Evolutionary conservation across 106 monocot genomes (phyloP), one percentile per base, ranked within the genome.

Genomic region (Narthecium ossifragum): DNA sequence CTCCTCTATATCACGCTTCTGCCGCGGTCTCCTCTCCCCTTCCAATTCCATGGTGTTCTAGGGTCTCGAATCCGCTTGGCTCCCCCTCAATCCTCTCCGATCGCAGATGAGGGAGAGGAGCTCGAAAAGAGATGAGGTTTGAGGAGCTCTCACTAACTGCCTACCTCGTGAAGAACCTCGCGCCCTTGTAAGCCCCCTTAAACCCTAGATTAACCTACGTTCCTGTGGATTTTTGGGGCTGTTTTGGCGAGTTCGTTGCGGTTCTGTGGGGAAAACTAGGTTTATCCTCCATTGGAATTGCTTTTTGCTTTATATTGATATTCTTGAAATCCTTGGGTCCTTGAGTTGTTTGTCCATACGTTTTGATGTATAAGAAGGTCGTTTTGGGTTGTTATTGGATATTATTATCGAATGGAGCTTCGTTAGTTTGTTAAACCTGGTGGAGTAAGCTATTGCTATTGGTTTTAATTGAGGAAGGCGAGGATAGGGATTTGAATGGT

Each of bases 151-250:
- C 61, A 21, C 70, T 80, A 10, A 65, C 53, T 20, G 65, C 41
- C 8, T 80, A 80, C 57, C 80, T 80, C 50, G 65, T 57, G 49
- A 70, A 70, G 54, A 39, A 75, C 29, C 80, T 80, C 66, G 43
- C 46, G 38, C 62, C 80, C 26, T 55, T 80, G 80, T 80, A 70
- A 69, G 73, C 49, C 26, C 31, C 30, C 45, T 63, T 38, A 53
- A 75, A 57, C 55, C 67, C 56, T 50, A 33, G n/a, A 24, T 24
- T 13, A 18, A 36, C 34, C 45, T 18, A 31, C n/a, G 10, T 8
- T 45, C 1, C 30, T 4, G n/a, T 20, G 29, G 31, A 8, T 62
- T 22, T 20, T 47, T 2, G 47, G n/a, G 21, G 26, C 26, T 12
- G 52, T 43, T 23, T 24, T 22, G 9, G 21, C 7, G 3, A 24